Evolutionary conservation across 306 rosid species (phyloP).

Genomic region (Delonix regia): DNA sequence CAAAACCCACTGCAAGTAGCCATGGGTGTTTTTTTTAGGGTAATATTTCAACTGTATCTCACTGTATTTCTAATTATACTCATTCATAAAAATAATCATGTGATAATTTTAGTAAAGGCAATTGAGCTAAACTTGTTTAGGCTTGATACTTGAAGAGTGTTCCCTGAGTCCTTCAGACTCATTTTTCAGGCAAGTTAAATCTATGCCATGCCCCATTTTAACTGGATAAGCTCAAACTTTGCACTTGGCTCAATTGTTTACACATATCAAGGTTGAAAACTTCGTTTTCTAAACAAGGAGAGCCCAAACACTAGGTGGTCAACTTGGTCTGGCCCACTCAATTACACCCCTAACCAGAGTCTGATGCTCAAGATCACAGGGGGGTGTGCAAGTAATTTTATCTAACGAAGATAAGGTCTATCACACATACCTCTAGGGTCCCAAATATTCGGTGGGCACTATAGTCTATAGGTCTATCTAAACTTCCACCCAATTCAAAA

Average conservation of each 20-base stretch:
- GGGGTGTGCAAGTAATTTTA: neutral
- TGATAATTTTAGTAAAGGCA: neutral
- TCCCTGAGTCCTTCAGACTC: neutral
- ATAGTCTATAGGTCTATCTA: neutral
- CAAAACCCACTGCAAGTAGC: neutral
- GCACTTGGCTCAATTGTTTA: neutral
- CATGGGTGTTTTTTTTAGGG: neutral
- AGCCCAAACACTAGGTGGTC: neutral
- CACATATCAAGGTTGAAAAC: neutral
- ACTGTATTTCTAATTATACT: neutral
- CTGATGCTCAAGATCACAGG: neutral
- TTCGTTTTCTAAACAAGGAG: neutral
- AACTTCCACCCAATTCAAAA: neutral
- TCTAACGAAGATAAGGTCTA: neutral
- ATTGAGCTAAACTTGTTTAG: neutral
- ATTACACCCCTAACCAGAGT: neutral
- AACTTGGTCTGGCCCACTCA: neutral
- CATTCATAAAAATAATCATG: neutral
- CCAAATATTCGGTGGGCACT: neutral
- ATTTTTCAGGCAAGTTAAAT: neutral
- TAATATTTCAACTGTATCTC: neutral
- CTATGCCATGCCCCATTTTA: neutral
- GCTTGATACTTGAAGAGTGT: neutral
- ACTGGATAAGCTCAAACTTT: neutral
- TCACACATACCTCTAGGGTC: neutral